Evolutionary conservation across 2,329 filamentous ascomycete species (phyloP), one percentile per base, ranked within the genome.

Genomic region (Diplocarpon mali): DNA sequence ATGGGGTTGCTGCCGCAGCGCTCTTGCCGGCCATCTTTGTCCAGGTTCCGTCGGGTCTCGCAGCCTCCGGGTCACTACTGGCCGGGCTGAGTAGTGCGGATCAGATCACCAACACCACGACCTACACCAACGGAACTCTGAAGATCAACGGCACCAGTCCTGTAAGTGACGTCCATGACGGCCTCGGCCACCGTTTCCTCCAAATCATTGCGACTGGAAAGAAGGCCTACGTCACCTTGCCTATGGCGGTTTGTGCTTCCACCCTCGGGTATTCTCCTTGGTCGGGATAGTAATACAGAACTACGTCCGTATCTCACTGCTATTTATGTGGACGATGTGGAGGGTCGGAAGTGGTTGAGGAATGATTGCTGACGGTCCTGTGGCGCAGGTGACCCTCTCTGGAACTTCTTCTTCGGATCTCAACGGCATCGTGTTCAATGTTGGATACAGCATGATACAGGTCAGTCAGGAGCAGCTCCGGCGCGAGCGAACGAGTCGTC

Each of bases 11-110:
- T 0, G 87, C 87, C 0, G 85, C 86, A 0, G 83, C 85, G 1
- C 85, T 95, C 71, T 67, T 95, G 9, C 88, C 88, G 0, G 88
- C 83, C 5, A 93, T 95, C 51, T 93, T 93, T 51, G 74, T 81
- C 2, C 76, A 79, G 51, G 77, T 81, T 20, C 77, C 77, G 0
- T 76, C 72, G 15, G 75, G 76, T 24, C 64, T 81, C n/a, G 77
- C 77, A 3, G 75, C 74, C 0, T 69, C 70, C 24, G 76, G 76
- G 1, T 77, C 74, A 12, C 63, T 81, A 14, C 61, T 80, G 5
- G 71, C 73, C 7, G 76, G 78, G 13, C 64, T 82, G 44, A 68
- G 67, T 4, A 71, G 68, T 5, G 77, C 78, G 0, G 68, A 80
- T 49, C 65, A 71, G 42, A 68, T 78, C 36, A 75, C 68, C 5